These are phyloP conservation scores for Tephrocybe sp. DNA, from an alignment of 768 basidiomycete genomes.

Conservation along the genomic window DNA sequence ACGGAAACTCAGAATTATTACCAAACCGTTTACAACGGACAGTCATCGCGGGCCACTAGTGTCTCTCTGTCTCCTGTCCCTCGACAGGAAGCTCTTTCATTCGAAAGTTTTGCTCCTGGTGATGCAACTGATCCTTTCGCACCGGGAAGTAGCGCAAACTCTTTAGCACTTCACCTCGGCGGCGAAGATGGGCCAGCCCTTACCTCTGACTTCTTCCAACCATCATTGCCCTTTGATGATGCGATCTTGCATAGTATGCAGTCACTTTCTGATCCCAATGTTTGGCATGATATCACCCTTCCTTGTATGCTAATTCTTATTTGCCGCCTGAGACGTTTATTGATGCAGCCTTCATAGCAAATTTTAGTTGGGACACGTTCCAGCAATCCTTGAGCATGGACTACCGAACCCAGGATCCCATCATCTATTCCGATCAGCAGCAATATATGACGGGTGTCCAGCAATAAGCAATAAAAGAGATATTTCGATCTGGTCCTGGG, in stretches of 20 bases:
- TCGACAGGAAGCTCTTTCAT: conserved; percentile 42
- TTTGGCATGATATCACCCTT: conserved; percentile 55
- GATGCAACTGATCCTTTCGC: conserved; percentile 43
- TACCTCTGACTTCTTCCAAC: conserved; percentile 46
- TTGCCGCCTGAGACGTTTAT: neutral
- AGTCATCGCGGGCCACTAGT: conserved; percentile 38
- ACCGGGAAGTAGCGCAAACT: conserved; percentile 12
- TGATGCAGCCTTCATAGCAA: conserved; percentile 18
- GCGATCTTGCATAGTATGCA: conserved; percentile 65
- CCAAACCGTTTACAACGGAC: conserved; percentile 21
- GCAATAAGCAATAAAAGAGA: conserved; percentile 5
- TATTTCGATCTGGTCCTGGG: neutral
- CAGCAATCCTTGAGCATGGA: conserved; percentile 39
- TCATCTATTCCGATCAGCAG: conserved; percentile 22
- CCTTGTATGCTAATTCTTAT: conserved; percentile 42
- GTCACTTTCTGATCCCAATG: conserved; percentile 49
- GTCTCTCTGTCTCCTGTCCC: conserved; percentile 50
- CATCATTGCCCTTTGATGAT: conserved; percentile 56
- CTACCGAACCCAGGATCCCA: conserved; percentile 18
- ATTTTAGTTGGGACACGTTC: conserved; percentile 41
- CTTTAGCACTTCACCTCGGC: conserved; percentile 16
- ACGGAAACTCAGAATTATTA: neutral
- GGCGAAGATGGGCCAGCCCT: conserved; percentile 23
- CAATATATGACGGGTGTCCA: conserved; percentile 29
- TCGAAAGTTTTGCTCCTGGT: conserved; percentile 47